A percentile compares a stretch with the other conserved stretches of the same genome.
These are phyloP conservation scores for Teratosphaeria nubilosa DNA, from an alignment of 2,329 filamentous ascomycete species.

Conservation along the genomic window DNA sequence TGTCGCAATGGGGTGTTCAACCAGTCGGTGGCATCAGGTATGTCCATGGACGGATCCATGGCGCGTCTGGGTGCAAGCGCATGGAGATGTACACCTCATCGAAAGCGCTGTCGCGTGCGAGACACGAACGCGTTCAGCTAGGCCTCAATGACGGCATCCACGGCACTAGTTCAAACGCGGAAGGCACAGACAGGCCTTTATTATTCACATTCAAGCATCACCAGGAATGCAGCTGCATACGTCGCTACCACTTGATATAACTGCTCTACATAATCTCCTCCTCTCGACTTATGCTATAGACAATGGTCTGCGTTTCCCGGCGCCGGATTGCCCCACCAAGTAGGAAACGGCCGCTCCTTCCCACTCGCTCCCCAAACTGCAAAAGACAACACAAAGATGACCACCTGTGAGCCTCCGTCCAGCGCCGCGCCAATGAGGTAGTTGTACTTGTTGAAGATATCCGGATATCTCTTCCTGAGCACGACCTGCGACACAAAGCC, in stretches of 20 bases:
- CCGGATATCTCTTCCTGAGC: neutral
- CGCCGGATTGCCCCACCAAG: neutral
- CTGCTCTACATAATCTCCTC: too few relatives aligned
- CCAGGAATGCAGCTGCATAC: too few relatives aligned
- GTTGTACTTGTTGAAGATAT: neutral
- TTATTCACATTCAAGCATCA: neutral
- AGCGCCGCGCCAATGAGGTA: neutral
- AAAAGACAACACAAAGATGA: neutral
- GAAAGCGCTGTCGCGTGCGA: neutral
- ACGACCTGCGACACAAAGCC: neutral
- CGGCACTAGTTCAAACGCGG: neutral
- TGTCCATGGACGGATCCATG: slow-evolving; percentile 5
- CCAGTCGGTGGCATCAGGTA: slow-evolving; percentile 81
- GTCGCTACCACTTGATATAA: too few relatives aligned
- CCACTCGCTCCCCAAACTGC: neutral
- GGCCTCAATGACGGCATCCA: neutral
- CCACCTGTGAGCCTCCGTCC: neutral
- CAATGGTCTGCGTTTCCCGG: neutral
- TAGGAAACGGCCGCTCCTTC: neutral
- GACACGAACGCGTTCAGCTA: neutral
- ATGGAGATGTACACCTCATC: slow-evolving; percentile 18
- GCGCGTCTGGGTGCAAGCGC: slow-evolving; percentile 21
- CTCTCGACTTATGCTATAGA: neutral
- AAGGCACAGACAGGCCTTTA: neutral
- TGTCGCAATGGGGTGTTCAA: slow-evolving; percentile 56